Conservation (phyloP, 768 basidiomycete genomes). For the Boletales sp. region DNA sequence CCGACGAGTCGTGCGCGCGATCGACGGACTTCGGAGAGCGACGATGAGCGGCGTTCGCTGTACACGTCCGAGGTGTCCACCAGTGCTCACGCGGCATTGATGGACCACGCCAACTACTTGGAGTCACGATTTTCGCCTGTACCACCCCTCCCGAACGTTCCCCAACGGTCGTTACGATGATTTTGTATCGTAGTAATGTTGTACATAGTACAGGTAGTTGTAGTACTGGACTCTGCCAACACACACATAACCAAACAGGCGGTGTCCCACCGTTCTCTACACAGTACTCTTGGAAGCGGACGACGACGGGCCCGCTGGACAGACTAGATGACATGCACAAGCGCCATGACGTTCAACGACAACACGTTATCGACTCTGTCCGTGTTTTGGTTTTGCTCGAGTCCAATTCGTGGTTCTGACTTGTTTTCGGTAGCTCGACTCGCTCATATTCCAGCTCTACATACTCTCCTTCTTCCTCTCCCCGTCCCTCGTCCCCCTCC, state of each 20-base stretch:
- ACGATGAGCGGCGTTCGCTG: slow-evolving; percentile 16
- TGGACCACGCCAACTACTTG: slow-evolving; percentile 29
- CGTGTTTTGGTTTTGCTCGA: slow-evolving; percentile 23
- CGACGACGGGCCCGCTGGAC: slow-evolving; percentile 15
- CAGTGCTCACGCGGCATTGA: slow-evolving; percentile 25
- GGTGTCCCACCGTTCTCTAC: no score
- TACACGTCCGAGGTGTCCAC: slow-evolving; percentile 24
- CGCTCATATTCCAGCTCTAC: slow-evolving; percentile 68
- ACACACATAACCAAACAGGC: no score
- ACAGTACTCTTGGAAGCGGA: no score
- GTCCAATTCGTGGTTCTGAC: slow-evolving; percentile 4
- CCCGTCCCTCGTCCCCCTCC: slow-evolving; percentile 47
- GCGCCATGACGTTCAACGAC: slow-evolving; percentile 62
- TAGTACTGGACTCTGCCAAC: no score
- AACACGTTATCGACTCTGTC: slow-evolving; percentile 68
- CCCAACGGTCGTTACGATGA: slow-evolving; percentile 7
- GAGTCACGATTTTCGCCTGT: slow-evolving; percentile 13
- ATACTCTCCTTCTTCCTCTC: slow-evolving; percentile 75
- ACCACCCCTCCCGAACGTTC: slow-evolving; percentile 3
- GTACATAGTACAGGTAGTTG: no score
- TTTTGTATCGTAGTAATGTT: no score
- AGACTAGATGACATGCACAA: slow-evolving; percentile 51
- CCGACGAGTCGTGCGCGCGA: background rate
- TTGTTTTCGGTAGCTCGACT: slow-evolving; percentile 51
- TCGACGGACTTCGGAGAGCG: slow-evolving; percentile 5